Percentiles rank a stretch among this genome's conserved stretches.
Conservation (phyloP, 2,329 filamentous ascomycete genomes). For the Blastomyces parvus region DNA sequence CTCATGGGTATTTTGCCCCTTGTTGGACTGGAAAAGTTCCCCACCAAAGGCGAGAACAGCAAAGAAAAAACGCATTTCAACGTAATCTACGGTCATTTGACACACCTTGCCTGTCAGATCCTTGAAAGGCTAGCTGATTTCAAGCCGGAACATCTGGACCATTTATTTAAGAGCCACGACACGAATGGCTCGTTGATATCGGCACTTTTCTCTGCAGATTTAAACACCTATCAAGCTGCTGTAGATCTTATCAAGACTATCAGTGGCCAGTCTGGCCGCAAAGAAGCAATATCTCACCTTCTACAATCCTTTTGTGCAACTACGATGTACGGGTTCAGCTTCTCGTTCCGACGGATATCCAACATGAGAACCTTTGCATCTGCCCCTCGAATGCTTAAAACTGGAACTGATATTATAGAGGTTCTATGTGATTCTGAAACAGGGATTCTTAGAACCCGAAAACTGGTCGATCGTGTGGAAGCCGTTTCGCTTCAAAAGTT, state of each 20-base stretch:
- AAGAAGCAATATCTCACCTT: slow-evolving; percentile 53
- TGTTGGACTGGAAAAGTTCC: slow-evolving; percentile 65
- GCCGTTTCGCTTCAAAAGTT: slow-evolving; percentile 60
- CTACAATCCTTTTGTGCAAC: slow-evolving; percentile 47
- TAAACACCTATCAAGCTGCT: slow-evolving; percentile 67
- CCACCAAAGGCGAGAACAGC: slow-evolving; percentile 37
- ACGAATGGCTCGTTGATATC: slow-evolving; percentile 67
- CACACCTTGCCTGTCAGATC: slow-evolving; percentile 58
- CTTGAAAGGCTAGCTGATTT: slow-evolving; percentile 75
- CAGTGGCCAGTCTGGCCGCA: slow-evolving; percentile 56
- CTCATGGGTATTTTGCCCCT: slow-evolving; percentile 61
- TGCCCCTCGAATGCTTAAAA: slow-evolving; percentile 51
- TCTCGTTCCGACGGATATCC: slow-evolving; percentile 47
- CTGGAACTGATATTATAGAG: slow-evolving; percentile 53
- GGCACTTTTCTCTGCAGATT: slow-evolving; percentile 70
- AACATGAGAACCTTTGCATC: slow-evolving; percentile 51
- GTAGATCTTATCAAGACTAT: slow-evolving; percentile 75
- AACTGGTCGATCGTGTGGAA: slow-evolving; percentile 50
- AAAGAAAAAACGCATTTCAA: slow-evolving; percentile 67
- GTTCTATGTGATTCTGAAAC: slow-evolving; percentile 55
- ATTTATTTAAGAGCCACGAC: slow-evolving; percentile 57
- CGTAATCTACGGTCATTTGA: slow-evolving; percentile 53
- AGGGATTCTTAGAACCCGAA: slow-evolving; percentile 50
- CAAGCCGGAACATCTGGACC: slow-evolving; percentile 55
- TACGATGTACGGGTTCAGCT: slow-evolving; percentile 48